A percentile compares a stretch with the other conserved stretches of the same genome.
Conservation (phyloP, 2,329 filamentous ascomycete species). For the Colletotrichum somersetense region DNA sequence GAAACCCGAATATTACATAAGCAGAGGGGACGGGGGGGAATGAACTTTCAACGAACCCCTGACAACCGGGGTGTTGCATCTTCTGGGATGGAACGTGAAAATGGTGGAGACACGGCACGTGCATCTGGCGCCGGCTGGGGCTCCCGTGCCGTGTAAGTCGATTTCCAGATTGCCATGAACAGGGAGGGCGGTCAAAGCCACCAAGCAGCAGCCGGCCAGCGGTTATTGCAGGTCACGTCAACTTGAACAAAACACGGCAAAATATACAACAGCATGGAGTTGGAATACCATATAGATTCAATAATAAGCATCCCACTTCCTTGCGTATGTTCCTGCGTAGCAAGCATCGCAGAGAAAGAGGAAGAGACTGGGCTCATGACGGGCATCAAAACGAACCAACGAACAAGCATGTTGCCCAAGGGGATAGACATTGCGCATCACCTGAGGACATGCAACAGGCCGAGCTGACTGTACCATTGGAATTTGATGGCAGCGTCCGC, state of each 20-base stretch:
- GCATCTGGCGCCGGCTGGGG: conserved; percentile 2
- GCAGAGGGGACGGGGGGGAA: not conserved
- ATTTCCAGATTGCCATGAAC: not conserved
- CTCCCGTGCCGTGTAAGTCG: conserved; percentile 1
- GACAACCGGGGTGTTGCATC: not conserved
- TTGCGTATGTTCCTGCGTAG: not conserved
- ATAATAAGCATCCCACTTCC: not conserved
- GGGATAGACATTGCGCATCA: not conserved
- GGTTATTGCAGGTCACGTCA: not conserved
- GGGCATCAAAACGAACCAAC: too few relatives aligned
- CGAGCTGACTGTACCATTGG: not conserved
- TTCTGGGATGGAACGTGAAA: not conserved
- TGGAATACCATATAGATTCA: not conserved
- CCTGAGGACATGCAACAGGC: not conserved
- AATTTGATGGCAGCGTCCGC: not conserved
- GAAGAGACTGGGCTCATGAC: not conserved
- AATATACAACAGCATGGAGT: not conserved
- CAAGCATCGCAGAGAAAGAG: not conserved
- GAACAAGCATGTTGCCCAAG: not conserved
- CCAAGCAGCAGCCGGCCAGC: too few relatives aligned
- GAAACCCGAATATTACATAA: not conserved
- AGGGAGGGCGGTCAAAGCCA: not conserved
- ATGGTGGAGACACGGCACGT: not conserved
- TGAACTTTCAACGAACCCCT: not conserved
- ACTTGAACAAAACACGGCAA: not conserved